These are phyloP conservation scores for Crucihimalaya himalaica DNA, from an alignment of 345 rosid species.

Conservation along the genomic window DNA sequence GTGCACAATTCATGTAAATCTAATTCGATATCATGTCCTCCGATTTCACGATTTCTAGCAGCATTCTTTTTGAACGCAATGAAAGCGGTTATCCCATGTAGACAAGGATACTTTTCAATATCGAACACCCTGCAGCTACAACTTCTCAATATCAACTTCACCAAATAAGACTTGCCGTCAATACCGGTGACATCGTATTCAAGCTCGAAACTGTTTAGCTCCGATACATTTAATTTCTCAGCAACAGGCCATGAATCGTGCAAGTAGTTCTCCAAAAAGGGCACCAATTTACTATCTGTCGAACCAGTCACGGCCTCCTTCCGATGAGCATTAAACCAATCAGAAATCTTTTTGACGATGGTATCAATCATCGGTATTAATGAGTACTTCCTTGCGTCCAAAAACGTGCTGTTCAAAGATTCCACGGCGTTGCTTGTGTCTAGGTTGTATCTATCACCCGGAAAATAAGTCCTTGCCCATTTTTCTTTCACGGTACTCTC, in stretches of 20 bases:
- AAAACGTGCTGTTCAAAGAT: background rate
- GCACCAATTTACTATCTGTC: background rate
- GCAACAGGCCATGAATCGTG: no score
- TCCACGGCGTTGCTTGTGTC: background rate
- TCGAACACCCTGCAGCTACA: no score
- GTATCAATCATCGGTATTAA: background rate
- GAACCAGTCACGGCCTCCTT: background rate
- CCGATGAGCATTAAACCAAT: background rate
- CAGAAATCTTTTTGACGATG: background rate
- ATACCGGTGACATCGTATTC: no score
- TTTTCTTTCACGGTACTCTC: background rate
- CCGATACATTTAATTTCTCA: no score
- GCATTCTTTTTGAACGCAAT: no score
- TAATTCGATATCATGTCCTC: no score
- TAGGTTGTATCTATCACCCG: background rate
- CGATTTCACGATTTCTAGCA: no score
- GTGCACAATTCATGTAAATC: no score
- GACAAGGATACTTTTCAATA: no score
- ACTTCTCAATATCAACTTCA: no score
- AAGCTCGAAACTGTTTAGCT: no score
- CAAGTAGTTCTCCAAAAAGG: background rate
- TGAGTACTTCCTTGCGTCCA: background rate
- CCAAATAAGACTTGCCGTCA: background rate
- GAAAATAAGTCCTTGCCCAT: background rate
- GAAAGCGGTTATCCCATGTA: no score